Evolutionary conservation across 108 stramenopile genomes (phyloP), one percentile per base, ranked within the genome.

Genomic region (Schizochytrium sp.): DNA sequence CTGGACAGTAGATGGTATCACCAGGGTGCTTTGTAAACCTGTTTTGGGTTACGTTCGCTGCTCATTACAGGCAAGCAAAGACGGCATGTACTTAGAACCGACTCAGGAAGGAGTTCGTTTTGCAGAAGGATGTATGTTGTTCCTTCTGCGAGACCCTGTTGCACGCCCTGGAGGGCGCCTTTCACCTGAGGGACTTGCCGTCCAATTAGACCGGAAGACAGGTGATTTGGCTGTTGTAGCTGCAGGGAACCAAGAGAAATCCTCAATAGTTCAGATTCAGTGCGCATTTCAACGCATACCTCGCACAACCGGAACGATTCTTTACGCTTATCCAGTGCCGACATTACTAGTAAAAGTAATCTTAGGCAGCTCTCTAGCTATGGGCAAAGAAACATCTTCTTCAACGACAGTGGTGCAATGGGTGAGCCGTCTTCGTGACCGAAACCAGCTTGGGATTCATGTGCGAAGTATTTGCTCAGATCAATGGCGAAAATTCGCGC

Each of bases 391-490:
- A 17, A n/a, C 1, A n/a, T n/a, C 28, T 17, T 60, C 5, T 44
- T 38, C 64, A 44, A 44, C 5, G 64, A 2, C 64, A 38, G 28
- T 28, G 12, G 28, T 44, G 19, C 3, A 38, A 13, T 69, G 64
- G 19, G 40, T 12, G 64, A 69, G 17, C 57, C 64, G 64, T 7
- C 64, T 69, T 7, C 64, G 64, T 7, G 64, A 69, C 64, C 40
- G 64, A 0, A 38, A 69, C 15, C 64, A 69, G 64, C 64, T 69
- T 10, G 44, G 64, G 10, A 2, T 8, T 7, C 64, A 69, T 69
- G 15, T 69, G 5, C 64, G 64, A 69, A 15, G 64, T 44, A 69
- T 69, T 69, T 69, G 64, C 64, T 38, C 64, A 38, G 64, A 69
- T 12, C 12, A 69, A 44, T 69, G 64, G 64, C 64, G 64, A 69